These are phyloP conservation scores for Mycena belliarum DNA, from an alignment of 768 basidiomycete species.

Conservation along the genomic window DNA sequence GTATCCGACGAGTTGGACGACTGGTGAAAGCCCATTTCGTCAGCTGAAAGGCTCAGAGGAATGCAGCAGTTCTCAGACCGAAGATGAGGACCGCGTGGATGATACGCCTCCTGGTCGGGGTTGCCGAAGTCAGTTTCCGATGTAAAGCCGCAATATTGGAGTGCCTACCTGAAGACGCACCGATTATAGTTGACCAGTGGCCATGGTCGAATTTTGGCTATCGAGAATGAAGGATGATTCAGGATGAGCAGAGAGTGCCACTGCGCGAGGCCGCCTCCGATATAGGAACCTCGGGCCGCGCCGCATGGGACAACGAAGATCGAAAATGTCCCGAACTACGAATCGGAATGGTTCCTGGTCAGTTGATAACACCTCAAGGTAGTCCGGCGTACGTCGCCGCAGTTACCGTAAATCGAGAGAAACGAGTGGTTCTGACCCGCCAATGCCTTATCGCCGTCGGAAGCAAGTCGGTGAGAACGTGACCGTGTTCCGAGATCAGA, in stretches of 20 bases:
- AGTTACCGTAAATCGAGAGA: constrained; percentile 11
- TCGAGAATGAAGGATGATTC: neutral
- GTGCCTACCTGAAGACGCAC: constrained; percentile 11
- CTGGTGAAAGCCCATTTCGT: neutral
- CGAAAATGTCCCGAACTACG: neutral
- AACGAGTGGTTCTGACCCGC: neutral
- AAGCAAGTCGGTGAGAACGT: constrained; percentile 14
- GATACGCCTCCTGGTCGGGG: constrained; percentile 10
- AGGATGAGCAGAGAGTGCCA: constrained; percentile 5
- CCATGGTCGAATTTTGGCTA: constrained; percentile 11
- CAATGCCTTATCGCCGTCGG: constrained; percentile 11
- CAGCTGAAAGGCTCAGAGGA: neutral
- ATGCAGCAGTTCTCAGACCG: neutral
- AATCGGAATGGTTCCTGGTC: constrained; percentile 17
- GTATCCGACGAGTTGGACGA: neutral
- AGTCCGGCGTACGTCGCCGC: neutral
- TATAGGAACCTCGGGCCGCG: constrained; percentile 1
- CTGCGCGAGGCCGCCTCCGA: neutral
- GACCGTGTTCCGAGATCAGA: constrained; percentile 16
- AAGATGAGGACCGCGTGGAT: neutral
- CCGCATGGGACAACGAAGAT: constrained; percentile 8
- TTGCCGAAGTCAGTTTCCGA: constrained; percentile 13
- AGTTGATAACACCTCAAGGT: constrained; percentile 11
- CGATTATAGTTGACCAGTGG: constrained; percentile 5
- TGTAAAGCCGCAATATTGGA: constrained; percentile 8